Evolutionary conservation across 176 grass and related monocot genomes (phyloP).

Genomic region (Avena atlantica): DNA sequence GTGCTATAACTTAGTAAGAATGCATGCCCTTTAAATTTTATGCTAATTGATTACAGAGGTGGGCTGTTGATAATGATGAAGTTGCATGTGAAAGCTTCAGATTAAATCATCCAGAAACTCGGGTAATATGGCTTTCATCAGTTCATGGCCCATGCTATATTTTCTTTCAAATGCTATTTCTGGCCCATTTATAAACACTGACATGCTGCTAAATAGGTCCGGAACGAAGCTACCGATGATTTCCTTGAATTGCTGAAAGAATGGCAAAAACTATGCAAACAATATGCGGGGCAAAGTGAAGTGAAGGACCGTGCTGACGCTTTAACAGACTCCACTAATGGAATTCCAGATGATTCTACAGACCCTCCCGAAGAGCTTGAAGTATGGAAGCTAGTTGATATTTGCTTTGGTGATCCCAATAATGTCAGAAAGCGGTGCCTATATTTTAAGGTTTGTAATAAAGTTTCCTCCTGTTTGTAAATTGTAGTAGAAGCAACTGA

Average conservation of each 20-base stretch:
- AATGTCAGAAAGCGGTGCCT: slow-evolving; percentile 57
- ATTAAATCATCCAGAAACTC: slow-evolving; percentile 84
- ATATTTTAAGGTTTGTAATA: slow-evolving; percentile 80
- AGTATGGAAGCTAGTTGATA: slow-evolving; percentile 82
- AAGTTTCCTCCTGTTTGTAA: slow-evolving; percentile 28
- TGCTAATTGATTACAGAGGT: slow-evolving; percentile 62
- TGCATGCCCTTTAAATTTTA: slow-evolving; percentile 42
- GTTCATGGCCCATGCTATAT: slow-evolving; percentile 30
- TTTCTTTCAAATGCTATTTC: slow-evolving; percentile 39
- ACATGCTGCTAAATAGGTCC: slow-evolving; percentile 65
- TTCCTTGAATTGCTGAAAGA: slow-evolving; percentile 82
- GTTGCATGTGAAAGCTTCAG: slow-evolving; percentile 73
- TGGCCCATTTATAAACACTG: slow-evolving; percentile 26
- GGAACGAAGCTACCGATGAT: slow-evolving; percentile 77
- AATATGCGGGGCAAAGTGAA: slow-evolving; percentile 52
- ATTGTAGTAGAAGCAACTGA: slow-evolving; percentile 7
- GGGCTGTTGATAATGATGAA: slow-evolving; percentile 84
- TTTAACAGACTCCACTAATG: slow-evolving; percentile 53
- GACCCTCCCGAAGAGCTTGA: slow-evolving; percentile 64
- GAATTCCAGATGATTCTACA: slow-evolving; percentile 43
- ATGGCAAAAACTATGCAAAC: slow-evolving; percentile 89
- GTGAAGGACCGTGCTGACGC: slow-evolving; percentile 6
- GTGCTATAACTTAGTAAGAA: slow-evolving; percentile 38
- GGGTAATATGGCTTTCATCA: slow-evolving; percentile 50
- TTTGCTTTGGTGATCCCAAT: slow-evolving; percentile 93